A percentile compares a stretch with the other conserved stretches of the same genome.
These are phyloP conservation scores for Acanthamoeba triangularis DNA, from an alignment of 208 protist species.

Conservation along the genomic window DNA sequence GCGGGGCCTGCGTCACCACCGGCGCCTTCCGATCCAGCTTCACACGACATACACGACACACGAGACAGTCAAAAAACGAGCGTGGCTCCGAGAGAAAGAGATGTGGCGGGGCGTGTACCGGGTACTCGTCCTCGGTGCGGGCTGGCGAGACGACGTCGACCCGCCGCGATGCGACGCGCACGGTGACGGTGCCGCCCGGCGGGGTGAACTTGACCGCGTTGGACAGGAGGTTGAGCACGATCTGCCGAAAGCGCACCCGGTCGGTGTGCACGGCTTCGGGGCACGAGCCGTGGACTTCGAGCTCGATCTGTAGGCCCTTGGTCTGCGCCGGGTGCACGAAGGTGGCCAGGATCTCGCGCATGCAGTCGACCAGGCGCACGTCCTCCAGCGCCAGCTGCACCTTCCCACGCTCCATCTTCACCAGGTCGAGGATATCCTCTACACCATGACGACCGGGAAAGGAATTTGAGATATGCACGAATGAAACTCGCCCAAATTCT, in stretches of 20 bases:
- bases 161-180: neutral
- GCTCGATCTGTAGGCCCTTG: neutral
- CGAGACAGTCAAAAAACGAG: neutral
- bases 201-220: slow-evolving; percentile 28
- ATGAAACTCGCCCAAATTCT: neutral
- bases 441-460: neutral
- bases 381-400: slow-evolving; percentile 19
- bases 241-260: neutral
- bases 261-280: neutral
- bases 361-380: neutral
- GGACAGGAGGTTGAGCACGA: slow-evolving; percentile 17
- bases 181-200: neutral
- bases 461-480: neutral
- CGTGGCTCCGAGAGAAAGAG: neutral
- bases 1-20: neutral
- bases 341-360: slow-evolving; percentile 5
- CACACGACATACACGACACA: neutral
- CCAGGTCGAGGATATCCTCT: slow-evolving; percentile 39
- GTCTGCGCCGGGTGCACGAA: neutral
- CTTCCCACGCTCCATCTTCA: slow-evolving; percentile 38
- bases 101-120: neutral
- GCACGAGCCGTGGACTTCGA: slow-evolving; percentile 5
- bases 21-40: neutral
- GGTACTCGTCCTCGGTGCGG: neutral
- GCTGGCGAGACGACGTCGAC: slow-evolving; percentile 7